Evolutionary conservation across 768 basidiomycete genomes (phyloP), one percentile per base, ranked within the genome.

Genomic region (Lactifluus echinatus): DNA sequence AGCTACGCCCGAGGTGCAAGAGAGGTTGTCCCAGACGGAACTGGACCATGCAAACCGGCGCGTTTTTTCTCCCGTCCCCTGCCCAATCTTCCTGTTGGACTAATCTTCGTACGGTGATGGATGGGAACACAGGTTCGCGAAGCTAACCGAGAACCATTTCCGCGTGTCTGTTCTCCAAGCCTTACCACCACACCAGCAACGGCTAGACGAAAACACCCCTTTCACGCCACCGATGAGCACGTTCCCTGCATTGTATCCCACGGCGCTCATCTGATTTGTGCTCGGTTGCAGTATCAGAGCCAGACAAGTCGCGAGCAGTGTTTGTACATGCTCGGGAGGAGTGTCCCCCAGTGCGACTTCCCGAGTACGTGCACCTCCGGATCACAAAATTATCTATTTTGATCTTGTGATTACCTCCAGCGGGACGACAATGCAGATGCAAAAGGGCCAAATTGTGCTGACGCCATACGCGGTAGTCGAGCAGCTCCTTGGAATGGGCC

Each of bases 11-110:
- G 82, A 83, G 8, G 70, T 87, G 2, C 92, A 94, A 65, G 80
- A 77, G n/a, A 79, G 83, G 31, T 72, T 97, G 45, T 93, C 93
- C 0, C 81, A 84, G 45, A 84, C 84, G 19, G 94, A 97, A 69
- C 79, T 89, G 17, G 81, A 84, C 45, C 80, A 94, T 71, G 89
- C 91, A 4, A 82, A 79, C 66, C 78, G 84, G 90, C 85, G 55
- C 59, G 76, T 47, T 23, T 53, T 3, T 11, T 55, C 31, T 54
- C 44, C 17, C 34, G 8, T 51, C n/a, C 21, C 12, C 4, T 52
- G 28, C 37, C 23, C 39, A 2, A 46, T 26, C 6, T 1, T 24
- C 0, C 21, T 21, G 17, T 48, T 50, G 4, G 29, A 8, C 31
- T 57, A 33, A 57, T 24, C n/a, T 15, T 45, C 8, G 39, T 40